These are phyloP conservation scores for Neurospora sp. DNA, from an alignment of 495 filamentous ascomycete genomes.

Conservation along the genomic window DNA sequence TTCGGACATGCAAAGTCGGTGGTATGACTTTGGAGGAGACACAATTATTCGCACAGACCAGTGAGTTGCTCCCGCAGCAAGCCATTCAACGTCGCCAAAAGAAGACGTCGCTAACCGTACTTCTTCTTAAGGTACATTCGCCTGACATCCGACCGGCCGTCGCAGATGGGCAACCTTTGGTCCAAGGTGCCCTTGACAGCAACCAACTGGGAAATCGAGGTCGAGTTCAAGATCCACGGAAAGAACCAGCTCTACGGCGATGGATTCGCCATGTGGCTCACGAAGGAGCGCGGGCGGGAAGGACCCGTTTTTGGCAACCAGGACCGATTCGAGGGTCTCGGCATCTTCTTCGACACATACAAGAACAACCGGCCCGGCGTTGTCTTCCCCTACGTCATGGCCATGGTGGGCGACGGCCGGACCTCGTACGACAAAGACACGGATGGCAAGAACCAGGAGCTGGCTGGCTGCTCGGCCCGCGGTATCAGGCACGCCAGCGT, in stretches of 20 bases:
- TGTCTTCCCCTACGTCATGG: conserved; percentile 97
- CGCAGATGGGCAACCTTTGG: conserved; percentile 86
- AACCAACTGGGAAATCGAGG: conserved; percentile 98
- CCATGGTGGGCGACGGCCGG: conserved; percentile 88
- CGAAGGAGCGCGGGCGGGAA: conserved; percentile 71
- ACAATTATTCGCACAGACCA: conserved; percentile 88
- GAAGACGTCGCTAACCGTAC: not conserved
- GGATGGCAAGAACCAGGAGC: conserved; percentile 87
- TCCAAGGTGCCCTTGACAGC: conserved; percentile 90
- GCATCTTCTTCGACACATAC: conserved; percentile 98
- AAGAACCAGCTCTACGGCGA: conserved; percentile 79
- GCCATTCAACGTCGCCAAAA: not conserved
- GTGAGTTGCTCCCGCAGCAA: conserved; percentile 35
- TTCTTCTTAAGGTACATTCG: conserved; percentile 65
- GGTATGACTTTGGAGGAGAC: conserved; percentile 98
- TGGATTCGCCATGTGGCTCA: conserved; percentile 97
- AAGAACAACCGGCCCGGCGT: conserved; percentile 97
- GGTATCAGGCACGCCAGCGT: conserved; percentile 70
- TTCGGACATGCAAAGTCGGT: conserved; percentile 96
- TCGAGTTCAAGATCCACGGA: conserved; percentile 85
- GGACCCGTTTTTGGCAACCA: conserved; percentile 83
- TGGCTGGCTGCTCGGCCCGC: conserved; percentile 90
- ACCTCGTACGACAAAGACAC: conserved; percentile 87
- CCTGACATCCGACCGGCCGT: conserved; percentile 80
- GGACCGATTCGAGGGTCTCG: conserved; percentile 89